phyloP scores from a whole-genome alignment of 73 alveolate genomes.

The Paraurostyla sp. region DNA sequence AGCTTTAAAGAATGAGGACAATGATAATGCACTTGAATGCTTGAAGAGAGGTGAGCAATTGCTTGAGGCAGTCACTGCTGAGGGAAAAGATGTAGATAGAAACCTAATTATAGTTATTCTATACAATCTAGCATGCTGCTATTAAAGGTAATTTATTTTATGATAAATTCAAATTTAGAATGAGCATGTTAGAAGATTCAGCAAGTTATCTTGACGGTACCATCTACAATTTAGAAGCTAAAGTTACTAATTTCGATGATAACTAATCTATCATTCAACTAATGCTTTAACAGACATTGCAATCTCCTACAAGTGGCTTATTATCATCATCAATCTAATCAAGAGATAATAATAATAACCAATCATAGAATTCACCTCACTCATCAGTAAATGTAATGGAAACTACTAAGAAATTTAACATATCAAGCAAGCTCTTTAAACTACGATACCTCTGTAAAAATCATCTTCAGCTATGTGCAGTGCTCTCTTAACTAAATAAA shows the following conservation, averaged over 20 bases:
- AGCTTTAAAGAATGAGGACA: slow-evolving; percentile 66
- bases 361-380: background rate
- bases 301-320: background rate
- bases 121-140: slow-evolving; percentile 78
- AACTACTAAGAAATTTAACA: slow-evolving; percentile 52
- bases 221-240: slow-evolving; percentile 60
- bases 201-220: slow-evolving; percentile 75
- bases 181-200: slow-evolving; percentile 72
- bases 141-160: slow-evolving; percentile 69
- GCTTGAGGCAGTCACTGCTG: slow-evolving; percentile 67
- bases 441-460: slow-evolving; percentile 87
- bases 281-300: slow-evolving; percentile 11
- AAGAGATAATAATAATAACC: background rate
- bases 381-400: background rate
- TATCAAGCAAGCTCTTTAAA: slow-evolving; percentile 75
- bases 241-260: slow-evolving; percentile 66
- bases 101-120: slow-evolving; percentile 70
- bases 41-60: slow-evolving; percentile 72
- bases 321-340: background rate
- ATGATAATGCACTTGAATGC: slow-evolving; percentile 72
- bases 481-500: slow-evolving; percentile 83
- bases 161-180: too few relatives aligned
- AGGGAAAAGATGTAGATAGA: slow-evolving; percentile 75
- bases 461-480: slow-evolving; percentile 95
- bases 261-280: slow-evolving; percentile 36